Conservation (phyloP, 768 basidiomycete genomes). For the Hebeloma cylindrosporum region DNA sequence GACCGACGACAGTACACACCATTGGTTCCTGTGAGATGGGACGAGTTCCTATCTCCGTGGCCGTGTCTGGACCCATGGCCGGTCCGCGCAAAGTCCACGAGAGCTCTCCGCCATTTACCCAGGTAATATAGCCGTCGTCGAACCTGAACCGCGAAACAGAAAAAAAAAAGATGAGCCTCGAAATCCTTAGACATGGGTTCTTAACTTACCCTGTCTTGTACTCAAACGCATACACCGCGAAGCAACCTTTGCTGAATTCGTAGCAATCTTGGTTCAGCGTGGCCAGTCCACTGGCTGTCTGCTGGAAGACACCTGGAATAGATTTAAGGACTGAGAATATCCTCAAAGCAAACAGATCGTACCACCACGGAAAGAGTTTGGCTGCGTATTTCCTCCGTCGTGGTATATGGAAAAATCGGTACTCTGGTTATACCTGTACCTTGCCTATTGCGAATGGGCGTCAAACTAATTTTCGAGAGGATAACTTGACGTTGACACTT, state of each 20-base stretch:
- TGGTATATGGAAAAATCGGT: slow-evolving; percentile 2
- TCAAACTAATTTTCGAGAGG: neutral
- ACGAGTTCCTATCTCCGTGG: slow-evolving; percentile 54
- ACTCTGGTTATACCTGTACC: slow-evolving; percentile 1
- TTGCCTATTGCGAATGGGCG: neutral
- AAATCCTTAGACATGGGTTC: neutral
- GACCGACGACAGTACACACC: slow-evolving; percentile 41
- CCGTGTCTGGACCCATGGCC: slow-evolving; percentile 53
- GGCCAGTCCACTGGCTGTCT: slow-evolving; percentile 71
- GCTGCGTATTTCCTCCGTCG: slow-evolving; percentile 1
- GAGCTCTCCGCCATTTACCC: slow-evolving; percentile 63
- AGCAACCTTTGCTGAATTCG: slow-evolving; percentile 37
- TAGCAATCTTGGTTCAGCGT: slow-evolving; percentile 69
- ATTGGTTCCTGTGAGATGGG: slow-evolving; percentile 71
- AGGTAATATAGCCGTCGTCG: slow-evolving; percentile 60
- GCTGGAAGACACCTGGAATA: slow-evolving; percentile 52
- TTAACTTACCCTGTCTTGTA: slow-evolving; percentile 46
- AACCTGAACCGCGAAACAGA: slow-evolving; percentile 16
- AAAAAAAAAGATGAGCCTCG: neutral
- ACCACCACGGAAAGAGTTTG: slow-evolving; percentile 8
- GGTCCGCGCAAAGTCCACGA: slow-evolving; percentile 67
- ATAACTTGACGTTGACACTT: slow-evolving; percentile 6
- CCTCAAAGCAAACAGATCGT: slow-evolving; percentile 40
- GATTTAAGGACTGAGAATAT: slow-evolving; percentile 28
- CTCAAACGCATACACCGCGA: slow-evolving; percentile 46